These are phyloP conservation scores for Linderniella brevidens DNA, from an alignment of 257 asterid species.

Conservation along the genomic window DNA sequence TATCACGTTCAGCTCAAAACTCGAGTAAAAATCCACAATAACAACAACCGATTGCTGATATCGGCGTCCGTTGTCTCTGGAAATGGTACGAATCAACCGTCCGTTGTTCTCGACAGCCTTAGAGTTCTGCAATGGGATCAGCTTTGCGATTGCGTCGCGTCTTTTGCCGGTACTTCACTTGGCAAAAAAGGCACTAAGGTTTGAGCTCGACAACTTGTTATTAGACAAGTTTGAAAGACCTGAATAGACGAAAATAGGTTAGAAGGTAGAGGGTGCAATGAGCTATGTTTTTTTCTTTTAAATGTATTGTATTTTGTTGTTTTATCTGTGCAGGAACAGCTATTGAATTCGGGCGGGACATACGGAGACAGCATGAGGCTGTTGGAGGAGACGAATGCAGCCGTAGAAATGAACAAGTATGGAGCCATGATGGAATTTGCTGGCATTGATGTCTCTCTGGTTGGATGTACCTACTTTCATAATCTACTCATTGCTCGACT, in stretches of 20 bases:
- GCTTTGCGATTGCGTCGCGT: slow-evolving; percentile 68
- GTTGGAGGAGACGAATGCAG: slow-evolving; percentile 72
- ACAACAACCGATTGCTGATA: too few relatives aligned
- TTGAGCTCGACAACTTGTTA: not conserved
- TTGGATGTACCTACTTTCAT: slow-evolving; percentile 12
- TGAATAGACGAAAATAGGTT: too few relatives aligned
- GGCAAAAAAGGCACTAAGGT: slow-evolving; percentile 63
- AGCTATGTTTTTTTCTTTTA: not conserved
- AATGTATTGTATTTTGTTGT: slow-evolving; percentile 4
- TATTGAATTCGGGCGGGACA: slow-evolving; percentile 44
- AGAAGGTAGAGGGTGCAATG: not conserved
- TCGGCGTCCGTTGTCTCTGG: not conserved
- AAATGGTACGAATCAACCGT: slow-evolving; percentile 12
- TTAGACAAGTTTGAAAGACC: too few relatives aligned
- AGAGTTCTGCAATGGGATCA: slow-evolving; percentile 78
- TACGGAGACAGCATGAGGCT: slow-evolving; percentile 51
- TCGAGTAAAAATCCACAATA: too few relatives aligned
- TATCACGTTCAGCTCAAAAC: too few relatives aligned
- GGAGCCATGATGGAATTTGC: slow-evolving; percentile 78
- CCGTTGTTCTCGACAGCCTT: slow-evolving; percentile 66
- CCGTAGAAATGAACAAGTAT: slow-evolving; percentile 71
- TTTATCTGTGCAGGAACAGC: slow-evolving; percentile 32
- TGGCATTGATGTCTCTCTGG: slow-evolving; percentile 51
- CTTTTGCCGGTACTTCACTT: slow-evolving; percentile 71
- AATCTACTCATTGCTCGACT: too few relatives aligned